Evolutionary conservation across 306 rosid genomes (phyloP).

Genomic region (Fragaria nilgerrensis): DNA sequence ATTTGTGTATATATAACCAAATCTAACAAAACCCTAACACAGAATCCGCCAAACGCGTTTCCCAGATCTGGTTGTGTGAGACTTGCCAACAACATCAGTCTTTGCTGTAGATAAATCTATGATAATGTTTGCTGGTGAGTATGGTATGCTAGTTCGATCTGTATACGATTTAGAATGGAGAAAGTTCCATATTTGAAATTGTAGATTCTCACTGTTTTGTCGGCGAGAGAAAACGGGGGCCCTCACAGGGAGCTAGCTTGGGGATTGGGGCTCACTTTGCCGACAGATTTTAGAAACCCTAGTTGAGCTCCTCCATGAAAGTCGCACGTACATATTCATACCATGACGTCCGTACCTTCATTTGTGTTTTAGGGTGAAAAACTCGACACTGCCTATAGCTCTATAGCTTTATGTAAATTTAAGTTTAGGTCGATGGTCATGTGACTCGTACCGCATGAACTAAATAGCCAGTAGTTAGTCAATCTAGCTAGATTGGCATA

Average conservation of each 20-base stretch:
- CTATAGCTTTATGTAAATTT: no score
- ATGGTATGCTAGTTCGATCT: not conserved
- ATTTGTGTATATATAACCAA: not conserved
- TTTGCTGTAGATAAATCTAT: not conserved
- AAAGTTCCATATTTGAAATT: not conserved
- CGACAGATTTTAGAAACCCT: conserved; percentile 37
- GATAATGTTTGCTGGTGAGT: not conserved
- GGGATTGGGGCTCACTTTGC: conserved; percentile 39
- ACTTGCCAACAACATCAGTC: not conserved
- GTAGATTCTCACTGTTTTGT: conserved; percentile 42
- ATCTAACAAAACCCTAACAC: not conserved
- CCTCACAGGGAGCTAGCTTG: not conserved
- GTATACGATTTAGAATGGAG: not conserved
- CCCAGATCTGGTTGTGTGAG: not conserved
- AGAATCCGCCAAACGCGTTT: not conserved
- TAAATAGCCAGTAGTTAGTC: no score
- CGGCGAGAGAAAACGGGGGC: conserved; percentile 39
- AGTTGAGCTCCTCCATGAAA: conserved; percentile 20
- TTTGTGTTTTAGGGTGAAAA: not conserved
- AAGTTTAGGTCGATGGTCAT: not conserved
- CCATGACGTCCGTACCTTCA: not conserved
- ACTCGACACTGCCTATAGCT: not conserved
- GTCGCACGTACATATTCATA: not conserved
- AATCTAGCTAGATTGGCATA: not conserved
- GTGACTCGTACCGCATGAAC: not conserved